phyloP scores from a whole-genome alignment of 768 basidiomycete species.

The Trametes gibbosa region DNA sequence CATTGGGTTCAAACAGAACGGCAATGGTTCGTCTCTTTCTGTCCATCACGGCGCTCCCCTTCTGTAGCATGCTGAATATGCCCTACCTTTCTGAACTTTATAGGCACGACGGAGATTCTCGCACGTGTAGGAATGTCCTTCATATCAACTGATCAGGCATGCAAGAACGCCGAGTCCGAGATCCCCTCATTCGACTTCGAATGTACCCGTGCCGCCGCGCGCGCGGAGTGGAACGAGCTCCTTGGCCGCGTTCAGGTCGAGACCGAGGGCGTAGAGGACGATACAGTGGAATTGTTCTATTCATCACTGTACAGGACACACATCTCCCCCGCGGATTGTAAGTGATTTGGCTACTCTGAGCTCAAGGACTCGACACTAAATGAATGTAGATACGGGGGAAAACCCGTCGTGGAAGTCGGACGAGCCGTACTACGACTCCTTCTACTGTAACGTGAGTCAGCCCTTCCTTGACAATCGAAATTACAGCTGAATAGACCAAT shows the following conservation, averaged over 20 bases:
- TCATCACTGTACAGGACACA: conserved; percentile 65
- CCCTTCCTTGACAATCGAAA: neutral
- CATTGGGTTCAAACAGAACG: conserved; percentile 47
- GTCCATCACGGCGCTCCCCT: neutral
- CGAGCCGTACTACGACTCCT: conserved; percentile 65
- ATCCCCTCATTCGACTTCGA: conserved; percentile 59
- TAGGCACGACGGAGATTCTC: conserved; percentile 42
- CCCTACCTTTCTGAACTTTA: neutral
- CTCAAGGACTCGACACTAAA: no score
- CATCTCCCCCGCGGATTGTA: conserved; percentile 64
- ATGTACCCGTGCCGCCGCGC: conserved; percentile 39
- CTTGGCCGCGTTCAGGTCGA: conserved; percentile 55
- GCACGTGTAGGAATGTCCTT: conserved; percentile 66
- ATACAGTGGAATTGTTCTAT: conserved; percentile 55
- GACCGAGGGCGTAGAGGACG: conserved; percentile 42
- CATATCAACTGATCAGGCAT: conserved; percentile 59
- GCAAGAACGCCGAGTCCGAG: conserved; percentile 57
- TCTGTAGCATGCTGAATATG: no score
- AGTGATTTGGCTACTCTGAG: conserved; percentile 19
- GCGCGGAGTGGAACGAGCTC: conserved; percentile 56
- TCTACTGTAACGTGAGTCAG: conserved; percentile 58
- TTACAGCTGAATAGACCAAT: no score
- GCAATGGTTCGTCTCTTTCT: conserved; percentile 19
- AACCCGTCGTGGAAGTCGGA: conserved; percentile 59
- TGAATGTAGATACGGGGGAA: conserved; percentile 53